These are phyloP conservation scores for Talaromyces pinophilus DNA, from an alignment of 2,329 filamentous ascomycete genomes.

Conservation along the genomic window DNA sequence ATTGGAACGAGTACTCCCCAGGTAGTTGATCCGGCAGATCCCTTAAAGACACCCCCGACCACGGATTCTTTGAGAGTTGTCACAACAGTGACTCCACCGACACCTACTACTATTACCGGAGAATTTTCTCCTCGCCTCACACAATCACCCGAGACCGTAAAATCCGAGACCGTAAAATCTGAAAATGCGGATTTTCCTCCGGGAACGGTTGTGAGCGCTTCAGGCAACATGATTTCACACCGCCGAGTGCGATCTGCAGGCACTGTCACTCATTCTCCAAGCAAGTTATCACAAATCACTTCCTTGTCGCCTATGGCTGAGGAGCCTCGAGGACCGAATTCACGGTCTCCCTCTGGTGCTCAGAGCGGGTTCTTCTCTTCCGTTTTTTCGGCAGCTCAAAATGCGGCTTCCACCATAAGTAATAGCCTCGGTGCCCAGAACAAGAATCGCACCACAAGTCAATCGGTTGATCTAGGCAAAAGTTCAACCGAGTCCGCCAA, in stretches of 20 bases:
- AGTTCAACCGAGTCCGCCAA: slow-evolving; percentile 29
- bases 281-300: slow-evolving; percentile 78
- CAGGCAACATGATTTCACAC: slow-evolving; percentile 74
- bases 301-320: slow-evolving; percentile 78
- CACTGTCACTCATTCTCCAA: slow-evolving; percentile 64
- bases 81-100: slow-evolving; percentile 65
- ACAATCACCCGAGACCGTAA: slow-evolving; percentile 43
- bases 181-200: slow-evolving; percentile 31
- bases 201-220: slow-evolving; percentile 61
- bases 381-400: slow-evolving; percentile 89
- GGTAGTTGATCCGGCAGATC: not conserved
- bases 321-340: slow-evolving; percentile 51
- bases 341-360: slow-evolving; percentile 59
- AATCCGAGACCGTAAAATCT: slow-evolving; percentile 31
- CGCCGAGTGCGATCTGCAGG: slow-evolving; percentile 59
- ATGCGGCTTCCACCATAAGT: slow-evolving; percentile 78
- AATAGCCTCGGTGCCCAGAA: slow-evolving; percentile 60
- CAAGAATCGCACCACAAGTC: slow-evolving; percentile 42
- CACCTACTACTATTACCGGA: slow-evolving; percentile 54
- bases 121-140: slow-evolving; percentile 34
- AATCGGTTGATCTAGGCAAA: slow-evolving; percentile 25
- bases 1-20: slow-evolving; percentile 24
- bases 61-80: slow-evolving; percentile 45
- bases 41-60: slow-evolving; percentile 37
- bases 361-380: slow-evolving; percentile 82